These are phyloP conservation scores for Plasmodium gaboni DNA, from an alignment of 169 alveolate genomes.

Conservation along the genomic window DNA sequence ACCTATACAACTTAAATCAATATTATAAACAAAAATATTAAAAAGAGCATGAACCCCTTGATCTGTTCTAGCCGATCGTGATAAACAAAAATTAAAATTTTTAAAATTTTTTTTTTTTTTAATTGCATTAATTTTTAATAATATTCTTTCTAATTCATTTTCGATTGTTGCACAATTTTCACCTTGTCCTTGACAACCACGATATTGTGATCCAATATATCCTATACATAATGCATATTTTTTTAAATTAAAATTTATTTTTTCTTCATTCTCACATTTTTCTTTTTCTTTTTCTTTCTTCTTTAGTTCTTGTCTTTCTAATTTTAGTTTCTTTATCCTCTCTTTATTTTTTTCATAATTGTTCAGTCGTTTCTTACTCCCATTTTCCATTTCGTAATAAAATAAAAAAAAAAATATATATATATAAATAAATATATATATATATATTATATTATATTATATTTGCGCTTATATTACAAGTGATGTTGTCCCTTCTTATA, in stretches of 20 bases:
- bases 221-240: constrained; percentile 82
- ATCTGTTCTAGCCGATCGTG: constrained; percentile 92
- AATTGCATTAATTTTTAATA: constrained; percentile 82
- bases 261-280: neutral
- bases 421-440: neutral
- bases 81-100: constrained; percentile 50
- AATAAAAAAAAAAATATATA: neutral
- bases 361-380: neutral
- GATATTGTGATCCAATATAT: constrained; percentile 86
- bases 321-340: constrained; percentile 21
- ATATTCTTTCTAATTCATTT: constrained; percentile 81
- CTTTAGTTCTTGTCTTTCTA: constrained; percentile 14
- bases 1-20: constrained; percentile 41
- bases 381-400: neutral
- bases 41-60: constrained; percentile 91
- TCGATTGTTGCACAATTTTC: constrained; percentile 83
- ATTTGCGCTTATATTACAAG: neutral
- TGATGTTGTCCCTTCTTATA: neutral
- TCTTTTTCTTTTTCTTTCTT: neutral
- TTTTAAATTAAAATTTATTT: constrained; percentile 21
- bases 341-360: constrained; percentile 25
- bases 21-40: constrained; percentile 81
- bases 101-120: constrained; percentile 72
- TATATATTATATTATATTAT: neutral
- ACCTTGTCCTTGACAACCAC: constrained; percentile 89